These are phyloP conservation scores for Sungouiozyma intestinalis DNA, from an alignment of 805 yeast species.

Conservation along the genomic window DNA sequence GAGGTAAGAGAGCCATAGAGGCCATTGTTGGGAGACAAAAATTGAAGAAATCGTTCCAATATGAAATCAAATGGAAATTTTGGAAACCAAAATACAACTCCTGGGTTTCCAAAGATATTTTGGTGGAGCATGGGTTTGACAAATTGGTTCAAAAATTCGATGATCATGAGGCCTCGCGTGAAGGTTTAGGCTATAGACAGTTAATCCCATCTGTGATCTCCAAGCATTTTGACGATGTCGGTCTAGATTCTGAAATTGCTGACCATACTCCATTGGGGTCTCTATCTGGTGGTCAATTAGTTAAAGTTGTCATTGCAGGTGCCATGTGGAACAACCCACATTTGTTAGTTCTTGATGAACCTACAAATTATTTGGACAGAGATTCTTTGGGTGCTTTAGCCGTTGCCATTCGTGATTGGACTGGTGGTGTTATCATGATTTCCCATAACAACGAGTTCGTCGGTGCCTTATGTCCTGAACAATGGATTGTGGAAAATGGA, in stretches of 20 bases:
- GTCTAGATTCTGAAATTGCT: constrained; percentile 95
- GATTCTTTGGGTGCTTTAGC: constrained; percentile 97
- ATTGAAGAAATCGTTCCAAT: constrained; percentile 91
- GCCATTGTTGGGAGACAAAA: constrained; percentile 97
- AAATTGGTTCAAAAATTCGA: constrained; percentile 93
- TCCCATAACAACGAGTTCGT: constrained; percentile 96
- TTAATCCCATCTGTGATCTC: constrained; percentile 84
- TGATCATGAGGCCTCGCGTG: constrained; percentile 98
- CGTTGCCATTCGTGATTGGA: constrained; percentile 95
- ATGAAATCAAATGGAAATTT: constrained; percentile 87
- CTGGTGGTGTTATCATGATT: constrained; percentile 97
- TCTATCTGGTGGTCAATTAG: constrained; percentile 95
- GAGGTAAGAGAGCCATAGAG: constrained; percentile 81
- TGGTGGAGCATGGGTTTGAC: constrained; percentile 75
- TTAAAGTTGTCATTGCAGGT: constrained; percentile 97
- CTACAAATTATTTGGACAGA: constrained; percentile 95
- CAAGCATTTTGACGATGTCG: constrained; percentile 94
- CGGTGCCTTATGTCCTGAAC: constrained; percentile 96
- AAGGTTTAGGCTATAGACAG: constrained; percentile 97
- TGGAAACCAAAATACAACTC: constrained; percentile 91
- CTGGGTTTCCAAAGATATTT: constrained; percentile 79
- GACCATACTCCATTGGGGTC: constrained; percentile 97
- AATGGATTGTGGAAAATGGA: constrained; percentile 95
- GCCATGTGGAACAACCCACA: constrained; percentile 99
- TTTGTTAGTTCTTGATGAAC: constrained; percentile 91